Evolutionary conservation across 129 eudicot genomes (phyloP).

Genomic region (Flaveria robusta): DNA sequence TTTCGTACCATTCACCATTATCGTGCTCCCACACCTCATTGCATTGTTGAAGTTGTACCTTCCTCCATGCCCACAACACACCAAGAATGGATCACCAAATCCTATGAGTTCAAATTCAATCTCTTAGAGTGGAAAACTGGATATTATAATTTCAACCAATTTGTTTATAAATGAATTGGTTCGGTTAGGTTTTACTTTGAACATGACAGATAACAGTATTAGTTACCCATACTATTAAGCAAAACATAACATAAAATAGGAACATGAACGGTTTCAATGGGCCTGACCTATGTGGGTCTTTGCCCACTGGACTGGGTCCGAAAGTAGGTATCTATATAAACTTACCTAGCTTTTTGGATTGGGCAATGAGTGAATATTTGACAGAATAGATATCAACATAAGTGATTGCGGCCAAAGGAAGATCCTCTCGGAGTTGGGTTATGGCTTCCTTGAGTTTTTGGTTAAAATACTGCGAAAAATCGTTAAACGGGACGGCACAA

Average conservation of each 20-base stretch:
- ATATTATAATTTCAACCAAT: too few relatives aligned
- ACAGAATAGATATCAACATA: conserved; percentile 68
- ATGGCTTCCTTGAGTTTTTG: conserved; percentile 48
- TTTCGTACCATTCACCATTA: conserved; percentile 49
- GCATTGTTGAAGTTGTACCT: conserved; percentile 62
- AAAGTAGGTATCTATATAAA: background rate
- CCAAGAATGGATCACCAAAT: conserved; percentile 68
- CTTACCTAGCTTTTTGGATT: conserved; percentile 59
- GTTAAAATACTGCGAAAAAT: conserved; percentile 57
- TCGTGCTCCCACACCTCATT: conserved; percentile 56
- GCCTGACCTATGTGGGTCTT: too few relatives aligned
- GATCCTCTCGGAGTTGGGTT: conserved; percentile 50
- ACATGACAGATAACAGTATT: too few relatives aligned
- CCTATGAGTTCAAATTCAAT: conserved; percentile 41
- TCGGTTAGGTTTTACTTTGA: too few relatives aligned
- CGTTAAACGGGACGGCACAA: conserved; percentile 60
- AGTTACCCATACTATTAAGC: too few relatives aligned
- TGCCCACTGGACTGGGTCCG: too few relatives aligned
- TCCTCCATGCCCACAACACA: conserved; percentile 85
- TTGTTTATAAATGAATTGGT: background rate
- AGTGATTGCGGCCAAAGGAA: conserved; percentile 62
- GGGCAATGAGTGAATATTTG: conserved; percentile 60
- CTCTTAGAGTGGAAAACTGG: background rate
- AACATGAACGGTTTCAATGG: too few relatives aligned
- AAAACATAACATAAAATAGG: too few relatives aligned